phyloP scores from a whole-genome alignment of 352 stramenopile species.

The Albugo candida region DNA sequence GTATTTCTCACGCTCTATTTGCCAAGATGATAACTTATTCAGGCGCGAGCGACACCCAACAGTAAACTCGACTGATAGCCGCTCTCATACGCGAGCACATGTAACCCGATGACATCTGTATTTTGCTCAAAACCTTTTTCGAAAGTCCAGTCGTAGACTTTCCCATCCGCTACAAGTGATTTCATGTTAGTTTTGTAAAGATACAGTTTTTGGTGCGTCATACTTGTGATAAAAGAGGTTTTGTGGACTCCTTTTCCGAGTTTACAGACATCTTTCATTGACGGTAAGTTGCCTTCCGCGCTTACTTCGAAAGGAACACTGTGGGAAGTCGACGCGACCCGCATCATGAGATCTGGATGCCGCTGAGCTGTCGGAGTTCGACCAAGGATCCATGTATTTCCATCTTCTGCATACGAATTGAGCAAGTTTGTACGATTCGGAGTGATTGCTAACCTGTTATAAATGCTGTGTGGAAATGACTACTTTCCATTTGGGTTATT shows the following conservation, averaged over 20 bases:
- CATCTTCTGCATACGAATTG: neutral
- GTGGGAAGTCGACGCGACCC: constrained; percentile 34
- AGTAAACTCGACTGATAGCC: constrained; percentile 55
- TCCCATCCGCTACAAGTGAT: constrained; percentile 19
- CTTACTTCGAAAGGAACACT: constrained; percentile 41
- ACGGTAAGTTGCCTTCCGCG: constrained; percentile 20
- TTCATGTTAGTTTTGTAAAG: neutral
- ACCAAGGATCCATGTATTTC: constrained; percentile 38
- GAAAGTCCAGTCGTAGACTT: constrained; percentile 58
- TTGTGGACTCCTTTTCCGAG: constrained; percentile 68
- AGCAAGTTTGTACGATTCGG: constrained; percentile 4
- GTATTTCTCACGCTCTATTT: neutral
- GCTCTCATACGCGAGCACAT: constrained; percentile 38
- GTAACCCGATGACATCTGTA: constrained; percentile 16
- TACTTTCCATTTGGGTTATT: constrained; percentile 49
- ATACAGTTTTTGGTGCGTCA: neutral
- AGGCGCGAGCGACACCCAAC: constrained; percentile 10
- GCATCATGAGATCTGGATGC: constrained; percentile 6
- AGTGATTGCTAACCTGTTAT: constrained; percentile 25
- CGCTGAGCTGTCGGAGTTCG: constrained; percentile 49
- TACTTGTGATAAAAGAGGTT: constrained; percentile 44
- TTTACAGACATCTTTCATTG: constrained; percentile 22
- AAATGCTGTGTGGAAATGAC: constrained; percentile 70
- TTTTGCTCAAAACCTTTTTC: constrained; percentile 27
- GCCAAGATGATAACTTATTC: neutral